Base-by-base conservation (phyloP, 306 rosid genomes). In the Trifolium subterraneum region DNA sequence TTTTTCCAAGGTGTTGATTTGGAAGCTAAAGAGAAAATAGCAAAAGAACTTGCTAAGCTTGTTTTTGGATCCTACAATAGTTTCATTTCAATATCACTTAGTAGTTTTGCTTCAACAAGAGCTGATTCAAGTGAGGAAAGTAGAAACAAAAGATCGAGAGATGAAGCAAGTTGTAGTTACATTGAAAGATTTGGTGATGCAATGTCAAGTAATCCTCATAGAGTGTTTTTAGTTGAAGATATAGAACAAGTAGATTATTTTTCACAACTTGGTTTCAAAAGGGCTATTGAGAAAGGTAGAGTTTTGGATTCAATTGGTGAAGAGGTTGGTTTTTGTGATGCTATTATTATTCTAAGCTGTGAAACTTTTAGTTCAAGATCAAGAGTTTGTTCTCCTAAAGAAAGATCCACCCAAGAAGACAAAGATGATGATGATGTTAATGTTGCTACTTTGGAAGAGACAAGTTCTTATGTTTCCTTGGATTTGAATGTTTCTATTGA, bases 401-500 rank as follows among this genome's bases (percentile, higher is more conserved):
- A 84, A 50, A 84, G 79, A 78, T 54, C 80, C 47, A 29, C 52
- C 39, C 78, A 71, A 22, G 70, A 79, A 14, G 54, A 80, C 6
- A 45, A 79, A 14, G 59, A 80, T 7, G 69, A 70, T 62, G 45
- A 42, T 27, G 39, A 16, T 71, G 75, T 18, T 44, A 71, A 19
- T 18, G 73, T n/a, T 75, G 33, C 72, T 36, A 41, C 19, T 11
- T 35, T 70, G 63, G 88, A 67, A 75, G 86, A 86, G 73, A 81
- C 84, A 71, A 87, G 86, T 64, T 86, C 85, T 86, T 78, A 78
- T 74, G 79, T 86, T 78, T 75, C 89, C 48, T 78, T 95, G 81
- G 99, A 95, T 88, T 92, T 95, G 96, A 95, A 95, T 78, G 78
- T 95, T 74, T 86, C 93, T 50, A 84, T 92, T 81, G 93, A 86